phyloP scores from a whole-genome alignment of 139 green algal species.

The Astrephomene gubernaculifera region DNA sequence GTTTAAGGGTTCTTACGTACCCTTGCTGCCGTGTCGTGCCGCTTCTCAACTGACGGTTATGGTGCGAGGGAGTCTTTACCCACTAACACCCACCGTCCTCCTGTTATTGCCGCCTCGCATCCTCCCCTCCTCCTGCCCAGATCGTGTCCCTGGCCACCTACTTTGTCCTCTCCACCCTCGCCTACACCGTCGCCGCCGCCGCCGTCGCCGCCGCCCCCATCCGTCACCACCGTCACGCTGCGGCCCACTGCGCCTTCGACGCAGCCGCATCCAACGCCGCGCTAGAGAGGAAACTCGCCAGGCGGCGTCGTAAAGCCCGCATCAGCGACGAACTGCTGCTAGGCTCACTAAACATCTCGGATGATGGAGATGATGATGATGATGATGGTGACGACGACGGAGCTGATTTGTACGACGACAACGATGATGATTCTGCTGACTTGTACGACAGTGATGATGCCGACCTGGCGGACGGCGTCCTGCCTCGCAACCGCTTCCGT shows the following conservation, averaged over 20 bases:
- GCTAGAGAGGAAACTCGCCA: conserved; percentile 19
- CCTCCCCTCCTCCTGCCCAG: background rate
- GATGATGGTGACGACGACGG: background rate
- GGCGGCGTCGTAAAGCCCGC: too few relatives aligned
- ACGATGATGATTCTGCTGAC: background rate
- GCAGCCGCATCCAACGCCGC: background rate
- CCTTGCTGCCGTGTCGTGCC: too few relatives aligned
- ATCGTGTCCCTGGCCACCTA: conserved; percentile 11
- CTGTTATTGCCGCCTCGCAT: background rate
- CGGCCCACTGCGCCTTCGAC: conserved; percentile 22
- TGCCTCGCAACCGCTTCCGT: background rate
- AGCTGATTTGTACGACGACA: background rate
- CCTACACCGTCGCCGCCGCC: conserved; percentile 21
- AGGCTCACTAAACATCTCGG: background rate
- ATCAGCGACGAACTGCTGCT: too few relatives aligned
- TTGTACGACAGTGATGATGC: background rate
- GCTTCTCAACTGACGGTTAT: too few relatives aligned
- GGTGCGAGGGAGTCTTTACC: too few relatives aligned
- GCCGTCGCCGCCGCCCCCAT: background rate
- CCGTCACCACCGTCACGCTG: conserved; percentile 15
- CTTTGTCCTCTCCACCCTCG: background rate
- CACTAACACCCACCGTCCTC: too few relatives aligned
- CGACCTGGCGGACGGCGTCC: background rate
- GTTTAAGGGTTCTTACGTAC: too few relatives aligned
- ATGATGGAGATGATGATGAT: background rate